Evolutionary conservation across 1,284 basidiomycete species (phyloP).

Genomic region (Irpex sp.): DNA sequence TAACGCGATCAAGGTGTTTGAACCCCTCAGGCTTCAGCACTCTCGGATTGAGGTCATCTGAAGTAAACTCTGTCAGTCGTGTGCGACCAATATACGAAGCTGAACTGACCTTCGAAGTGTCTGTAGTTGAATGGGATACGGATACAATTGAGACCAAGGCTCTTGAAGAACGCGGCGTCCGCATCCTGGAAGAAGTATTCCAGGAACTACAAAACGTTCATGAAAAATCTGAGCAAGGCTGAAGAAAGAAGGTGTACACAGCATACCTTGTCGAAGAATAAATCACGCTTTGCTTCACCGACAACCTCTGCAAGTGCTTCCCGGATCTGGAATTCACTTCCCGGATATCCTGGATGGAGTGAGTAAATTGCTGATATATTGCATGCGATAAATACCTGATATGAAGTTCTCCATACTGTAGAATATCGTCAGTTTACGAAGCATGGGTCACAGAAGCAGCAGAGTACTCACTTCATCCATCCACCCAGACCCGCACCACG

Average conservation of each 20-base stretch:
- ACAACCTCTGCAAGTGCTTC: conserved; percentile 64
- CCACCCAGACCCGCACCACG: conserved; percentile 68
- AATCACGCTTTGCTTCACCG: conserved; percentile 65
- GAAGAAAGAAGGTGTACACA: neutral
- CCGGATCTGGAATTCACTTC: conserved; percentile 65
- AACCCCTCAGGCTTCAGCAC: conserved; percentile 59
- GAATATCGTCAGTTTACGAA: neutral
- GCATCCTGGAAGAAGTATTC: conserved; percentile 72
- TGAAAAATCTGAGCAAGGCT: neutral
- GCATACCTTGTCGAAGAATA: conserved; percentile 75
- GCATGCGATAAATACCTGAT: conserved; percentile 31
- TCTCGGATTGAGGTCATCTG: conserved; percentile 64
- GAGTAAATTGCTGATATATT: neutral
- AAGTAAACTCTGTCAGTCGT: neutral
- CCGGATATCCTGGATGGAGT: conserved; percentile 43
- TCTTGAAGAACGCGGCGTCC: conserved; percentile 69
- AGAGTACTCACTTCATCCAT: conserved; percentile 60
- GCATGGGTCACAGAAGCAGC: neutral
- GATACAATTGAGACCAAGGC: conserved; percentile 70
- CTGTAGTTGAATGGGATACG: conserved; percentile 66
- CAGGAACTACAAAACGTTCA: conserved; percentile 47
- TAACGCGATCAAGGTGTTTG: conserved; percentile 61
- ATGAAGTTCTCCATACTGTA: conserved; percentile 64
- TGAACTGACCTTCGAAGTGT: conserved; percentile 49
- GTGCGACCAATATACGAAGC: neutral